A percentile compares a stretch with the other conserved stretches of the same genome.
These are phyloP conservation scores for Chlorella sp. DNA, from an alignment of 139 green algal genomes.

Conservation along the genomic window DNA sequence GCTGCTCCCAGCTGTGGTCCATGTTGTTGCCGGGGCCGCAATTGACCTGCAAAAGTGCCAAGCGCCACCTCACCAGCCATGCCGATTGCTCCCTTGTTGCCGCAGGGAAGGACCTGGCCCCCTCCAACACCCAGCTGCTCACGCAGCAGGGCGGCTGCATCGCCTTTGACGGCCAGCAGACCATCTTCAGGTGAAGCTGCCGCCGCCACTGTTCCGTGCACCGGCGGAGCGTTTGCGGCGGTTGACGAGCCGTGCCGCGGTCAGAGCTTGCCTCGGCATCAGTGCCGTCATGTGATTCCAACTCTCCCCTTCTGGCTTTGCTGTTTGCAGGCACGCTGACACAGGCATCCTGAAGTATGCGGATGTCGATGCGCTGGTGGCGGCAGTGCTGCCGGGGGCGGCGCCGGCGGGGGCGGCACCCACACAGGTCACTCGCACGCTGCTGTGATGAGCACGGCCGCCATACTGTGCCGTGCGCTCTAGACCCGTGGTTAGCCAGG, in stretches of 20 bases:
- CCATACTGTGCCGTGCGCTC: too few relatives aligned
- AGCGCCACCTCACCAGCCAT: too few relatives aligned
- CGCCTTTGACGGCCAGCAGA: conserved; percentile 59
- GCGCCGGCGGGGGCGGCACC: neutral
- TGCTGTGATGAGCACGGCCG: too few relatives aligned
- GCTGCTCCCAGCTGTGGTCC: too few relatives aligned
- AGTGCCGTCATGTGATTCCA: neutral
- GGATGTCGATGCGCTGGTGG: conserved; percentile 54
- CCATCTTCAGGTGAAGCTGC: conserved; percentile 8
- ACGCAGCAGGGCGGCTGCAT: conserved; percentile 83
- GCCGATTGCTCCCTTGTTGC: neutral
- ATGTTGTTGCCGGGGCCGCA: too few relatives aligned
- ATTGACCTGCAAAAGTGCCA: too few relatives aligned
- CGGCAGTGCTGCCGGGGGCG: conserved; percentile 14
- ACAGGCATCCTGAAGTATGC: conserved; percentile 65
- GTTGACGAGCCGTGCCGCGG: too few relatives aligned
- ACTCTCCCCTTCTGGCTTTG: neutral
- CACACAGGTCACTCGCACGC: conserved; percentile 2
- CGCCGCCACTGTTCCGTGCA: too few relatives aligned
- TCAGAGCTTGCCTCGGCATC: too few relatives aligned
- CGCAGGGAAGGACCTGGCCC: conserved; percentile 75
- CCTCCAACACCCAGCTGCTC: conserved; percentile 65
- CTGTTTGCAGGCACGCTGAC: conserved; percentile 60
- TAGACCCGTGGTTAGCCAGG: too few relatives aligned
- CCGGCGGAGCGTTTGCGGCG: too few relatives aligned